Percentiles rank a stretch among this genome's conserved stretches.
phyloP scores from a whole-genome alignment of 1,284 basidiomycete species.

The Tausonia pullulans region DNA sequence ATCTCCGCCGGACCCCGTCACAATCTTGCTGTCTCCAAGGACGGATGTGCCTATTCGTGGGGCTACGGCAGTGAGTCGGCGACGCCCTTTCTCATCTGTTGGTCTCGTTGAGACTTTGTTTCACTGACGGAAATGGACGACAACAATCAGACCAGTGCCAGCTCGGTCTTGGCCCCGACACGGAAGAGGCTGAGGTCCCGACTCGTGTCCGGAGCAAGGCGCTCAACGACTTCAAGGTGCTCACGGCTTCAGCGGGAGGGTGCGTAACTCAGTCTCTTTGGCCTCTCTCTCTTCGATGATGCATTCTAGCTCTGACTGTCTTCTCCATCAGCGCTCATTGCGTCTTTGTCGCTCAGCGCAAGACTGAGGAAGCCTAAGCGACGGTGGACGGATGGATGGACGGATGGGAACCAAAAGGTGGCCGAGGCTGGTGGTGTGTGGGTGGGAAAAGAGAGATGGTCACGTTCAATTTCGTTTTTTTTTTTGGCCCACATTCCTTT shows the following conservation, averaged over 20 bases:
- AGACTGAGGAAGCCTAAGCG: background rate
- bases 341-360: conserved; percentile 1
- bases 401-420: too few relatives aligned
- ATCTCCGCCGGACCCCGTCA: conserved; percentile 69
- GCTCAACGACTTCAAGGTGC: conserved; percentile 15
- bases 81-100: background rate
- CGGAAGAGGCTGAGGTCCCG: conserved; percentile 46
- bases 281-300: background rate
- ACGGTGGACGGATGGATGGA: too few relatives aligned
- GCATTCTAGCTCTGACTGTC: background rate
- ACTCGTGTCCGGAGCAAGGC: conserved; percentile 47
- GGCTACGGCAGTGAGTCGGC: conserved; percentile 55
- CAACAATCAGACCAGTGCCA: conserved; percentile 29
- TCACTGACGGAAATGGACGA: background rate
- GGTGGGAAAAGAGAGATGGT: too few relatives aligned
- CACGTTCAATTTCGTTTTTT: too few relatives aligned
- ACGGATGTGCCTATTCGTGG: conserved; percentile 74
- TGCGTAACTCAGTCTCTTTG: background rate
- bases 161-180: conserved; percentile 38
- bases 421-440: too few relatives aligned
- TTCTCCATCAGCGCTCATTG: background rate
- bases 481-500: too few relatives aligned
- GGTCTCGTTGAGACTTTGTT: background rate
- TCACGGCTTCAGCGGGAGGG: conserved; percentile 13
- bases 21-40: conserved; percentile 65